Evolutionary conservation across 2,329 filamentous ascomycete genomes (phyloP), one percentile per base, ranked within the genome.

Genomic region (Trichoderma semiorbis): DNA sequence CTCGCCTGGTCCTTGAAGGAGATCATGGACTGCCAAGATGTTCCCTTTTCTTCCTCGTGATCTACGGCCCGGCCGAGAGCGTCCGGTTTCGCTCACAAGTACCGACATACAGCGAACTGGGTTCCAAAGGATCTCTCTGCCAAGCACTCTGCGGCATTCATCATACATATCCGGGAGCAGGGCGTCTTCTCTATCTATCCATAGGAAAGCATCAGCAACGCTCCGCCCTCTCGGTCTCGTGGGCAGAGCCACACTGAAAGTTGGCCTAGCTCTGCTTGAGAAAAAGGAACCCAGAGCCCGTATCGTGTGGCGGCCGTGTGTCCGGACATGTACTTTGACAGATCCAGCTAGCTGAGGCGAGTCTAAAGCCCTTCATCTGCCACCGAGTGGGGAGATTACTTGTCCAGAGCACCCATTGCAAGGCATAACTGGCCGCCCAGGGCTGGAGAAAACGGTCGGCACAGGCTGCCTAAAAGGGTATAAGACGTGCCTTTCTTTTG

Each of bases 391-490:
- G 66, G 55, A 68, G 53, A 30, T n/a, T 34, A n/a, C 57, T 21
- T 34, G 57, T 26, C 32, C 58, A 57, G 26, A 47, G 43, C 66
- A 57, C 47, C n/a, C 11, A 43, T 60, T 60, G 14, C 66, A 60
- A 47, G 55, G 66, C 39, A 32, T 24, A 28, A 60, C 24, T n/a
- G 36, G 28, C 16, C 34, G 32, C 28, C 32, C 50, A 24, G 64
- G 50, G 66, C 66, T 69, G 36, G 28, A 69, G 66, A 69, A 69
- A 69, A 60, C 66, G 66, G 53, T 69, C 66, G 66, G 66, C 10
- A 61, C 7, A 47, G 66, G 66, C 34, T 69, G 55, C 66, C 66
- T 61, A 69, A 69, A 69, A 60, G 55, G 66, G 66, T 50, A 61
- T 69, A 61, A 61, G 21, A 50, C 32, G 26, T 53, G n/a, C 28